Percentiles rank a stretch among this genome's conserved stretches.
These are phyloP conservation scores for Sugiyamaella chiloensis DNA, from an alignment of 805 yeast species.

Conservation along the genomic window DNA sequence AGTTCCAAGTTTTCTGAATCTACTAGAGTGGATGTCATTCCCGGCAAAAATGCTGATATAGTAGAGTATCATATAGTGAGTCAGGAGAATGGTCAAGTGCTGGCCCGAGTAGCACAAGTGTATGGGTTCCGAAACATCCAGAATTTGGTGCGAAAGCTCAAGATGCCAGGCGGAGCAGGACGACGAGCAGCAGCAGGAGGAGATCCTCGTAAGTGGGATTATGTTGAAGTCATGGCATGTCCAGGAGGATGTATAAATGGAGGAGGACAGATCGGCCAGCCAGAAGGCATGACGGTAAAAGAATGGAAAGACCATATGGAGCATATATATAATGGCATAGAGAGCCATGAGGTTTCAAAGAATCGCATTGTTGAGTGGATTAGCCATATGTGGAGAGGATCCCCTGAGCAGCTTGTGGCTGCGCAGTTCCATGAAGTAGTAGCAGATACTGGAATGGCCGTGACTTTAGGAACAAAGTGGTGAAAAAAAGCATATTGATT, in stretches of 20 bases:
- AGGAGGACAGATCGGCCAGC: conserved; percentile 76
- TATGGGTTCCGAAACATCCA: conserved; percentile 95
- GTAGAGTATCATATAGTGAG: conserved; percentile 59
- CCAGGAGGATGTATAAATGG: conserved; percentile 98
- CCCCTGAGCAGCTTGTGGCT: conserved; percentile 12
- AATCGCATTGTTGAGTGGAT: conserved; percentile 11
- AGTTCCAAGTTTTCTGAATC: neutral
- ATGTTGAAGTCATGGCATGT: conserved; percentile 96
- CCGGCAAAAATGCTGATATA: conserved; percentile 71
- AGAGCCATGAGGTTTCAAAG: conserved; percentile 6
- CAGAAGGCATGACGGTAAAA: conserved; percentile 28
- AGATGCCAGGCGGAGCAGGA: conserved; percentile 37
- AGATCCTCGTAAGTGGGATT: conserved; percentile 68
- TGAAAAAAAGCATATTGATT: no score
- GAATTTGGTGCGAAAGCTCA: conserved; percentile 81
- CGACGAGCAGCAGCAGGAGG: conserved; percentile 32
- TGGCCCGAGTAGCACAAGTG: conserved; percentile 63
- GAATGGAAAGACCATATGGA: conserved; percentile 35
- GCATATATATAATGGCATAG: conserved; percentile 36
- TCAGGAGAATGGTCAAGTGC: conserved; percentile 32
- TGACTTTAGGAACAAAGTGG: conserved; percentile 23
- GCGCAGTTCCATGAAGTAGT: conserved; percentile 22
- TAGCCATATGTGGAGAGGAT: conserved; percentile 11
- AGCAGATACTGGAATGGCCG: conserved; percentile 13
- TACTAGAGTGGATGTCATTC: conserved; percentile 42